Evolutionary conservation across 2,329 filamentous ascomycete species (phyloP).

Genomic region (Macrophomina tecta): DNA sequence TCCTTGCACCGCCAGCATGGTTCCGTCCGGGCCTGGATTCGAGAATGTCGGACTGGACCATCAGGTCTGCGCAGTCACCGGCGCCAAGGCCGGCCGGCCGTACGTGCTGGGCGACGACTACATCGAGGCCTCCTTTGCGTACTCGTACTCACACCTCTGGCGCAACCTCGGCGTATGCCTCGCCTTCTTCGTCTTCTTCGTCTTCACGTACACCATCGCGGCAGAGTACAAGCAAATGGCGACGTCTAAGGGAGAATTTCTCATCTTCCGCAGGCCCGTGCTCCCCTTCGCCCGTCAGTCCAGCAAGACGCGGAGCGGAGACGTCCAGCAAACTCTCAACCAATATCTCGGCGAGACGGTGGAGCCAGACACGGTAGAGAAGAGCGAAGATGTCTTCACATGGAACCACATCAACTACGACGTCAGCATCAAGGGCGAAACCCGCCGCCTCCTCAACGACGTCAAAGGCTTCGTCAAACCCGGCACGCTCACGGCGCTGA

Average conservation of each 20-base stretch:
- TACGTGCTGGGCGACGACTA: slow-evolving; percentile 50
- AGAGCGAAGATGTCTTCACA: background rate
- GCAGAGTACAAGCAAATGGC: slow-evolving; percentile 57
- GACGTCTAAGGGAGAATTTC: slow-evolving; percentile 67
- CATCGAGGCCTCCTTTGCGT: slow-evolving; percentile 40
- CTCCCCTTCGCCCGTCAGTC: background rate
- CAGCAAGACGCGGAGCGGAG: background rate
- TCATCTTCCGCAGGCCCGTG: slow-evolving; percentile 62
- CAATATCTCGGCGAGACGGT: background rate
- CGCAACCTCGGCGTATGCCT: slow-evolving; percentile 70
- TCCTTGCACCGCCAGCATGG: slow-evolving; percentile 47
- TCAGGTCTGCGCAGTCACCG: slow-evolving; percentile 56
- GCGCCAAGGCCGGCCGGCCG: slow-evolving; percentile 46
- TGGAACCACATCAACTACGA: slow-evolving; percentile 40
- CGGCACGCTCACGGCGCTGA: slow-evolving; percentile 57
- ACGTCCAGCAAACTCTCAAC: background rate
- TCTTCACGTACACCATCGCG: slow-evolving; percentile 66
- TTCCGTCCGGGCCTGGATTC: slow-evolving; percentile 48
- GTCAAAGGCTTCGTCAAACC: slow-evolving; percentile 63
- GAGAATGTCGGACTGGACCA: background rate
- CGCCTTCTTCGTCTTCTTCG: slow-evolving; percentile 70
- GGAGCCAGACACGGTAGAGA: background rate
- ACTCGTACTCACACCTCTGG: slow-evolving; percentile 50
- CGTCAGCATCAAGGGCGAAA: slow-evolving; percentile 49
- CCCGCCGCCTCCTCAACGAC: slow-evolving; percentile 59